Conservation (phyloP, 257 asterid species). For the Handroanthus guayacan region DNA sequence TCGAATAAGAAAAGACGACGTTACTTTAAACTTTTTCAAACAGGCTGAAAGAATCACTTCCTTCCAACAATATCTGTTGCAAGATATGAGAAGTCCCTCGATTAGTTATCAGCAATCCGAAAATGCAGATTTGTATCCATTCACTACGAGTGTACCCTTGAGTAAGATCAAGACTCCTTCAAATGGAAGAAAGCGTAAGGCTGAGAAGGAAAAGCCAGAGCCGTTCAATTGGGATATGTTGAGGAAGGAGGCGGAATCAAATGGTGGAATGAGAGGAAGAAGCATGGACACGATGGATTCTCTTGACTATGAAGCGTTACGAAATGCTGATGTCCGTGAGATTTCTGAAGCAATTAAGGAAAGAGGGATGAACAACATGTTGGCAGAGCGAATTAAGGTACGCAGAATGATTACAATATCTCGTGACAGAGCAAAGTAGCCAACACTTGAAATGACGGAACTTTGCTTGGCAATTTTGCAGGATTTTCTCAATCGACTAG, state of each 20-base stretch:
- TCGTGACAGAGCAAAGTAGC: slow-evolving; percentile 1
- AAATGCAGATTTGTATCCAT: slow-evolving; percentile 38
- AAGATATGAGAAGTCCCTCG: slow-evolving; percentile 34
- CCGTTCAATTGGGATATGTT: slow-evolving; percentile 71
- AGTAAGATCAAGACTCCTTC: slow-evolving; percentile 39
- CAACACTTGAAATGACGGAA: neutral
- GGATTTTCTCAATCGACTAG: slow-evolving; percentile 80
- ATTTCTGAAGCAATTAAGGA: slow-evolving; percentile 66
- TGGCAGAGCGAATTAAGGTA: slow-evolving; percentile 88
- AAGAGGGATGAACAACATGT: slow-evolving; percentile 72
- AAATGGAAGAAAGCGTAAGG: slow-evolving; percentile 58
- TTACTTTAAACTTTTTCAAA: slow-evolving; percentile 31
- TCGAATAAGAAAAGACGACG: slow-evolving; percentile 39
- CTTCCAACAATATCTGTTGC: slow-evolving; percentile 49
- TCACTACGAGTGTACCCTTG: slow-evolving; percentile 24
- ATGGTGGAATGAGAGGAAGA: slow-evolving; percentile 52
- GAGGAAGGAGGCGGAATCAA: slow-evolving; percentile 53
- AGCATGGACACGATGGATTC: slow-evolving; percentile 75
- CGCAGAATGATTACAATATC: neutral
- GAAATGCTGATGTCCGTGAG: slow-evolving; percentile 57
- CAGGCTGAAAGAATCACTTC: slow-evolving; percentile 40
- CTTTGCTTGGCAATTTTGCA: slow-evolving; percentile 50
- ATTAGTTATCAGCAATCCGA: slow-evolving; percentile 46
- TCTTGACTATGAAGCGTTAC: slow-evolving; percentile 72
- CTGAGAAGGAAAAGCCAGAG: slow-evolving; percentile 51